Conservation (phyloP, 2,329 filamentous ascomycete genomes). For the Microdochium trichocladiopsis region DNA sequence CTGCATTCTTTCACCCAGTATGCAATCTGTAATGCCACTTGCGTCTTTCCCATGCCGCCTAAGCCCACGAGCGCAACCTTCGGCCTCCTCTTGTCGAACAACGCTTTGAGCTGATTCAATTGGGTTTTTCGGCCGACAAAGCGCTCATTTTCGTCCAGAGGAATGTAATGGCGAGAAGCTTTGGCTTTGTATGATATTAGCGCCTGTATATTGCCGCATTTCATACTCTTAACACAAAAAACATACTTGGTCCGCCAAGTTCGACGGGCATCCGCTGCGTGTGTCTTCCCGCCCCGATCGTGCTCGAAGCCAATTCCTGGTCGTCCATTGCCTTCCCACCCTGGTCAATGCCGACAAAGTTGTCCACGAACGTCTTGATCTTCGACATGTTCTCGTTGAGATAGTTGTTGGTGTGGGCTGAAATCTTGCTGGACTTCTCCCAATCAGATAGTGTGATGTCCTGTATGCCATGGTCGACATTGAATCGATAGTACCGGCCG, state of each 20-base stretch:
- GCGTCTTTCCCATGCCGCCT: constrained; percentile 29
- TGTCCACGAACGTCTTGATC: neutral
- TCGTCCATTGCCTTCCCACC: neutral
- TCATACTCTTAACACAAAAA: neutral
- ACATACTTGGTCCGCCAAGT: neutral
- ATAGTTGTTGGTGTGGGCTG: constrained; percentile 13
- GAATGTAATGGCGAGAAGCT: neutral
- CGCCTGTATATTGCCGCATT: neutral
- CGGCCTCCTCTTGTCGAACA: constrained; percentile 11
- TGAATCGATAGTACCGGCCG: constrained; percentile 15
- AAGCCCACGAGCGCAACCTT: constrained; percentile 19
- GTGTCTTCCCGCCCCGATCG: neutral
- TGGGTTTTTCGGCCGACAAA: constrained; percentile 1
- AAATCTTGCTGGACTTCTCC: constrained; percentile 13
- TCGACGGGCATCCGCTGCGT: neutral
- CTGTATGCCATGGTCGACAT: constrained; percentile 17
- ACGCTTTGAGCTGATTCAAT: constrained; percentile 1
- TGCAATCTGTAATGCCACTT: constrained; percentile 27
- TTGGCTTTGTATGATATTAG: neutral
- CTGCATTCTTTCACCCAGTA: constrained; percentile 15
- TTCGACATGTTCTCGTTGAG: constrained; percentile 4
- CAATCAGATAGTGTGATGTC: constrained; percentile 16
- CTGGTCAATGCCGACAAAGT: neutral
- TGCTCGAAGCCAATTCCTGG: neutral
- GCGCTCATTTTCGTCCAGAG: neutral